These are phyloP conservation scores for Curvularia lunata DNA, from an alignment of 2,329 filamentous ascomycete species.

Conservation along the genomic window DNA sequence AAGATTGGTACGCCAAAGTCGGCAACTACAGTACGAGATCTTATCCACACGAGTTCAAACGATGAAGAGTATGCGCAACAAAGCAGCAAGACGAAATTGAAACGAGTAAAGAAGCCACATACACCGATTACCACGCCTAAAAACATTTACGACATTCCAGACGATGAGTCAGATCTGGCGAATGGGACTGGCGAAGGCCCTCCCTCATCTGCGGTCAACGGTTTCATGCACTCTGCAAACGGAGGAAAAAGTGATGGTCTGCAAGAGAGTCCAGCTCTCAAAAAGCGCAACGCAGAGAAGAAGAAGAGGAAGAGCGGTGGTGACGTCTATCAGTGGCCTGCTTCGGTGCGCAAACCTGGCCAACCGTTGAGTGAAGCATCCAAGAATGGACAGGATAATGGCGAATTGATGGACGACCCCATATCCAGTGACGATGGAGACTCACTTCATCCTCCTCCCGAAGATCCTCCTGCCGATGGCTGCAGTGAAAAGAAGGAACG, in stretches of 20 bases:
- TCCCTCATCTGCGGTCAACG: neutral
- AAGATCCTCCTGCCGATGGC: constrained; percentile 1
- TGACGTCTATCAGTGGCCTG: neutral
- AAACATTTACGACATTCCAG: constrained; percentile 9
- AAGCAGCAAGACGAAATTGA: constrained; percentile 7
- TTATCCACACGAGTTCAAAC: neutral
- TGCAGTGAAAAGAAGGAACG: neutral
- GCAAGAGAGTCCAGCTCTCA: neutral
- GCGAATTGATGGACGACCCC: constrained; percentile 4
- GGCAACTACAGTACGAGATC: constrained; percentile 8
- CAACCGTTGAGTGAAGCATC: neutral
- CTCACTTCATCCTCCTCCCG: neutral
- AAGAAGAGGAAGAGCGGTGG: neutral
- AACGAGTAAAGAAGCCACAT: constrained; percentile 12
- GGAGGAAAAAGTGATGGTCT: neutral
- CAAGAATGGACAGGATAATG: neutral
- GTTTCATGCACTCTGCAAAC: neutral
- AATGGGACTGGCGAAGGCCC: neutral
- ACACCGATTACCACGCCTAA: neutral
- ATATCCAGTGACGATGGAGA: constrained; percentile 6
- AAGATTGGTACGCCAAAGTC: constrained; percentile 8
- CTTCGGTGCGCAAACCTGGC: constrained; percentile 6
- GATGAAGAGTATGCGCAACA: neutral
- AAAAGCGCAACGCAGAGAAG: constrained; percentile 1
- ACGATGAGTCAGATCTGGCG: constrained; percentile 3